A percentile compares a stretch with the other conserved stretches of the same genome.
These are phyloP conservation scores for Pythium rhizo-oryzae DNA, from an alignment of 352 stramenopile species.

Conservation along the genomic window DNA sequence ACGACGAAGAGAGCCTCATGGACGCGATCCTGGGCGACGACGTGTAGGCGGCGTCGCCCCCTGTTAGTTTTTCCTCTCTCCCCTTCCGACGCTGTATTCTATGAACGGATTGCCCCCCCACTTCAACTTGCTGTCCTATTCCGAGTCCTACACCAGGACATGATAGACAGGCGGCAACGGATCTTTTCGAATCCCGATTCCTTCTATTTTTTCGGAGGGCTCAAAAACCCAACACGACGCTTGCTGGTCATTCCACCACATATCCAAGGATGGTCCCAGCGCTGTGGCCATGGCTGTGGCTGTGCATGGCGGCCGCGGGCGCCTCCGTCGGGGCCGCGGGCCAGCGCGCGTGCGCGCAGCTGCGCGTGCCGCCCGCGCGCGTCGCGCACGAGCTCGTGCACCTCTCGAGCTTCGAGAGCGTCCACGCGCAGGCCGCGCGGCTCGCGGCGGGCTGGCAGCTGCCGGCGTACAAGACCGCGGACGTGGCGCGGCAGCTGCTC, in stretches of 20 bases:
- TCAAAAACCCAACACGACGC: too few species aligned
- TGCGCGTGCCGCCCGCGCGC: slow-evolving; percentile 22
- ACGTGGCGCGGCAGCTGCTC: slow-evolving; percentile 33
- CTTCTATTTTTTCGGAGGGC: too few species aligned
- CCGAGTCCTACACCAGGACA: too few species aligned
- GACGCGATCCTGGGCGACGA: slow-evolving; percentile 64
- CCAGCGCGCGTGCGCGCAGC: slow-evolving; percentile 6
- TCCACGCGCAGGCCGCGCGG: not conserved
- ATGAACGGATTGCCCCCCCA: too few species aligned
- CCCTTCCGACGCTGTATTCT: too few species aligned
- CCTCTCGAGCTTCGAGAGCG: slow-evolving; percentile 16
- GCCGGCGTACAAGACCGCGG: slow-evolving; percentile 18
- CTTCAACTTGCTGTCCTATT: too few species aligned
- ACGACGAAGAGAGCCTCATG: slow-evolving; percentile 87
- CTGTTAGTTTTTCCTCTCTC: too few species aligned
- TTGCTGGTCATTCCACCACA: too few species aligned
- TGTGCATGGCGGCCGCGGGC: not conserved
- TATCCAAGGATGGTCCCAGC: too few species aligned
- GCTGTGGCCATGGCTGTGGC: not conserved
- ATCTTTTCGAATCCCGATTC: too few species aligned
- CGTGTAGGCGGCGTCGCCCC: not conserved
- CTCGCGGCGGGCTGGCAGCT: slow-evolving; percentile 1
- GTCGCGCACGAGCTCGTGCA: slow-evolving; percentile 24
- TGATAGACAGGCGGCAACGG: too few species aligned
- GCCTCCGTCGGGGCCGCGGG: not conserved